Evolutionary conservation across 192 early-diverging fungal species (phyloP).

Genomic region (Cetraspora pellucida): DNA sequence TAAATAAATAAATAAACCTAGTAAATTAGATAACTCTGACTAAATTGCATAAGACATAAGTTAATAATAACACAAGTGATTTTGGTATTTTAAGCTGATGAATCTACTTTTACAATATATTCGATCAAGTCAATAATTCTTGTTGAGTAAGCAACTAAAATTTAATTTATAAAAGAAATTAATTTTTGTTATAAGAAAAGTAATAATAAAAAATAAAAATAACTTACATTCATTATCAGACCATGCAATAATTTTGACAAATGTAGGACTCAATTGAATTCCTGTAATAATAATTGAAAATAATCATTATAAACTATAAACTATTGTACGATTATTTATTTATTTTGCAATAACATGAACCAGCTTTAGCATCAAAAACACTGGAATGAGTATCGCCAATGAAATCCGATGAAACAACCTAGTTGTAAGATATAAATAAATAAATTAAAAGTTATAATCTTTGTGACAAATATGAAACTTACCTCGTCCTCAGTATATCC

Average conservation of each 20-base stretch:
- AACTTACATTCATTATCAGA: conserved; percentile 66
- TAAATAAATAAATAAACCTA: no score
- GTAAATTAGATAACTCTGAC: no score
- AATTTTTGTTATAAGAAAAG: neutral
- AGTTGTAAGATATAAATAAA: neutral
- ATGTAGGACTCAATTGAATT: conserved; percentile 89
- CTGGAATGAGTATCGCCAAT: conserved; percentile 87
- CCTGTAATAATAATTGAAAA: neutral
- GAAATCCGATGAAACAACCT: conserved; percentile 94
- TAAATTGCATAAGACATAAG: no score
- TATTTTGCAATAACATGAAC: conserved; percentile 36
- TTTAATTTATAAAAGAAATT: conserved; percentile 49
- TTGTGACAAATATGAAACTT: no score
- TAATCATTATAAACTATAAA: neutral
- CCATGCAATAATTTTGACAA: conserved; percentile 96
- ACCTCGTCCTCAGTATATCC: conserved; percentile 83
- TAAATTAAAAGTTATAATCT: no score
- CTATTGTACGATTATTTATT: neutral
- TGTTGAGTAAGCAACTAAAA: conserved; percentile 79
- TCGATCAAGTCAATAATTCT: conserved; percentile 88
- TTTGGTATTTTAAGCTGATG: neutral
- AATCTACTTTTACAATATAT: conserved; percentile 62
- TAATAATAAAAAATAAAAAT: conserved; percentile 13
- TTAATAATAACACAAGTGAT: no score
- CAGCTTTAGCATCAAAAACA: conserved; percentile 96